A percentile compares a stretch with the other conserved stretches of the same genome.
Evolutionary conservation across 495 filamentous ascomycete species (phyloP).

Genomic region (Cairneyella variabilis): DNA sequence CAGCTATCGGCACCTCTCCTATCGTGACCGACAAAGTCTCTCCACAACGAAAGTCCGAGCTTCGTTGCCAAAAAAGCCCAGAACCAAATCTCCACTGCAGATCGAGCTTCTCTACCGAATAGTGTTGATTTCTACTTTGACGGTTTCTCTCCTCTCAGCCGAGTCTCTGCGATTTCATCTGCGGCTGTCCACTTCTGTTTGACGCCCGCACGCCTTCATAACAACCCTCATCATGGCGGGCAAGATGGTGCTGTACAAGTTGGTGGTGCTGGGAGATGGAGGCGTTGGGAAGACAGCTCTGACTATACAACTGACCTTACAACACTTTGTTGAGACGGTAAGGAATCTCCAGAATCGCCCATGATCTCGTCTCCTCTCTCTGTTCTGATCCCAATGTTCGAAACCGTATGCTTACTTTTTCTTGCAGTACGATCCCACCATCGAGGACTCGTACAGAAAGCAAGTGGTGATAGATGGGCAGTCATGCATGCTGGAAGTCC

Average conservation of each 20-base stretch:
- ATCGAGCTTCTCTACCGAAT: slow-evolving; percentile 14
- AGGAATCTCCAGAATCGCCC: slow-evolving; percentile 3
- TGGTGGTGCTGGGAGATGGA: slow-evolving; percentile 95
- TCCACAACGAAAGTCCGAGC: slow-evolving; percentile 23
- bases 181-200: slow-evolving; percentile 9
- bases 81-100: slow-evolving; percentile 16
- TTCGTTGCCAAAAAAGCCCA: slow-evolving; percentile 12
- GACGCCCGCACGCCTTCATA: slow-evolving; percentile 3
- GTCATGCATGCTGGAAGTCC: slow-evolving; percentile 96
- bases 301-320: slow-evolving; percentile 85
- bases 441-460: slow-evolving; percentile 96
- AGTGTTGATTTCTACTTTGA: slow-evolving; percentile 8
- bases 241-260: slow-evolving; percentile 95
- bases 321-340: slow-evolving; percentile 57
- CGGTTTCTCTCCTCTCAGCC: slow-evolving; percentile 6
- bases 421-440: slow-evolving; percentile 82
- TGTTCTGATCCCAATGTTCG: neutral
- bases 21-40: slow-evolving; percentile 12
- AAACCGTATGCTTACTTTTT: slow-evolving; percentile 14
- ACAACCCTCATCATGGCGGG: slow-evolving; percentile 44
- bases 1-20: neutral
- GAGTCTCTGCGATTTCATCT: slow-evolving; percentile 1
- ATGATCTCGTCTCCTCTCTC: no score
- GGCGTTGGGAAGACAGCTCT: slow-evolving; percentile 96
- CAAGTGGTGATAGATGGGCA: slow-evolving; percentile 96